A percentile compares a stretch with the other conserved stretches of the same genome.
Evolutionary conservation across 192 early-diverging fungal genomes (phyloP).

Genomic region (Coemansia sp.): DNA sequence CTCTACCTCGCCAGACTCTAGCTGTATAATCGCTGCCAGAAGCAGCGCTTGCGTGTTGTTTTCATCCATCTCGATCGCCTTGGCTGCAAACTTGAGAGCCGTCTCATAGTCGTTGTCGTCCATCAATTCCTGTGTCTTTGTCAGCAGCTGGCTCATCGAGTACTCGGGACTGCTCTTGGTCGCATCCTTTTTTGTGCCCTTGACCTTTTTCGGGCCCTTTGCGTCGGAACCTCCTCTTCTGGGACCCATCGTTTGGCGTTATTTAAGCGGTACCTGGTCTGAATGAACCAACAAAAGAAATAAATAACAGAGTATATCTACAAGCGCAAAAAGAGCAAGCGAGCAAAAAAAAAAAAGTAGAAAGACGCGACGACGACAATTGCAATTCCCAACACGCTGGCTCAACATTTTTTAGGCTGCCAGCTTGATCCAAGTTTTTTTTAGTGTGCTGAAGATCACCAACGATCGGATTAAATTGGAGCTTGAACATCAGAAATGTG

Average conservation of each 20-base stretch:
- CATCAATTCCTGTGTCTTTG: conserved; percentile 65
- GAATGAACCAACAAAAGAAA: not conserved
- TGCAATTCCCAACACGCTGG: not conserved
- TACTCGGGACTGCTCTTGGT: conserved; percentile 32
- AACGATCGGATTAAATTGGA: not conserved
- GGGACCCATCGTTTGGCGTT: conserved; percentile 1
- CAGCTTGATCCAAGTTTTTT: not conserved
- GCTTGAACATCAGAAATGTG: not conserved
- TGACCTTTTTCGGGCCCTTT: conserved; percentile 27
- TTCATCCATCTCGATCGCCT: conserved; percentile 67
- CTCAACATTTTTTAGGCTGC: not conserved
- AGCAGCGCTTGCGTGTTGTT: conserved; percentile 66
- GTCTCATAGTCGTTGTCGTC: conserved; percentile 78
- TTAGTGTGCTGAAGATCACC: not conserved
- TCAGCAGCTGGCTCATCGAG: conserved; percentile 64
- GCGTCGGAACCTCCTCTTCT: conserved; percentile 3
- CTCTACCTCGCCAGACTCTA: conserved; percentile 73
- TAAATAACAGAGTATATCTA: not conserved
- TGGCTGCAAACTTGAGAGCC: conserved; percentile 70
- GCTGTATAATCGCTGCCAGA: conserved; percentile 70
- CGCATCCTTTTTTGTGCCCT: conserved; percentile 10
- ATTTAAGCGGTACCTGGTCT: not conserved
- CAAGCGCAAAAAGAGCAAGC: not conserved
- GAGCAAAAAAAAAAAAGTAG: not conserved
- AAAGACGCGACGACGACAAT: not conserved